Conservation (phyloP, 2,329 filamentous ascomycete genomes). For the Neofusicoccum cordaticola region DNA sequence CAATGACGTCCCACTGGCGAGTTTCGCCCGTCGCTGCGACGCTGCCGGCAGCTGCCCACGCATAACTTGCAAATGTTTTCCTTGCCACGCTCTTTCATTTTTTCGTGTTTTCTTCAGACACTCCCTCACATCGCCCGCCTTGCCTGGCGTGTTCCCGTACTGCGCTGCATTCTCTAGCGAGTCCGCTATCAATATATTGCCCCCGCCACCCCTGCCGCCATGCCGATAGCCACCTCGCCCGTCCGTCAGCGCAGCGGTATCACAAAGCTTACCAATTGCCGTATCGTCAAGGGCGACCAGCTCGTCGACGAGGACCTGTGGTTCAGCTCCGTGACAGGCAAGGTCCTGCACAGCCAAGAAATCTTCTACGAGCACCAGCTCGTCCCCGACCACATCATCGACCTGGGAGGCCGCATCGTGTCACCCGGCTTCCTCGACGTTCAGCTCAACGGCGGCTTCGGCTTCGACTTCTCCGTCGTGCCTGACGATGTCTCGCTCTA, state of each 20-base stretch:
- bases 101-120: slow-evolving; percentile 5
- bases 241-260: slow-evolving; percentile 47
- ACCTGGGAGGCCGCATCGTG: slow-evolving; percentile 79
- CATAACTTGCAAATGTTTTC: not conserved
- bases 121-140: not conserved
- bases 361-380: slow-evolving; percentile 65
- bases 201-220: slow-evolving; percentile 21
- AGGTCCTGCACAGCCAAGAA: slow-evolving; percentile 70
- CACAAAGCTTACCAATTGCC: slow-evolving; percentile 87
- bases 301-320: slow-evolving; percentile 80
- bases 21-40: slow-evolving; percentile 8
- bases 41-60: not conserved
- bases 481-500: slow-evolving; percentile 68
- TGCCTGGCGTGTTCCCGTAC: not conserved
- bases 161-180: not conserved
- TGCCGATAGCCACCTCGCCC: slow-evolving; percentile 33
- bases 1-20: slow-evolving; percentile 9
- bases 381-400: slow-evolving; percentile 70
- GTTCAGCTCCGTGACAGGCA: slow-evolving; percentile 78
- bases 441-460: slow-evolving; percentile 88
- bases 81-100: not conserved
- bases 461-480: slow-evolving; percentile 84
- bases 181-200: not conserved
- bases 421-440: slow-evolving; percentile 85
- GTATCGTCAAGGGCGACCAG: slow-evolving; percentile 64